Percentiles rank a stretch among this genome's conserved stretches.
Evolutionary conservation across 352 stramenopile species (phyloP).

Genomic region (Achlya hypogyna): DNA sequence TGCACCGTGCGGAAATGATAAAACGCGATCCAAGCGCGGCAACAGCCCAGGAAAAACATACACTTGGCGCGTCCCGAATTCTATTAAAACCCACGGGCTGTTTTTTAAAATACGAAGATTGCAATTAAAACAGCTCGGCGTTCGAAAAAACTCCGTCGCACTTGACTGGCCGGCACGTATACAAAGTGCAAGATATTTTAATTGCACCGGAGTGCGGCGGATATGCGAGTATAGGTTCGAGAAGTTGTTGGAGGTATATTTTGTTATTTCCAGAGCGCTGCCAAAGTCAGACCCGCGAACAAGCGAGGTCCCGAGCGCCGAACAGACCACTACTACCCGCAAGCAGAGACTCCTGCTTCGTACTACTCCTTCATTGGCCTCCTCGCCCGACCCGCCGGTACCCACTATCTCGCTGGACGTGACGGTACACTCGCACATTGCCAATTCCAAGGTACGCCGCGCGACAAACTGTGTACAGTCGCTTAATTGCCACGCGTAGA

Average conservation of each 20-base stretch:
- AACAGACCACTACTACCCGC: too few species aligned
- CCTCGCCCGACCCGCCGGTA: too few species aligned
- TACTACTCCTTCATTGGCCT: too few species aligned
- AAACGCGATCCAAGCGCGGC: too few species aligned
- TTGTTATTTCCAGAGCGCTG: constrained; percentile 6
- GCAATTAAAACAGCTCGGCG: constrained; percentile 2
- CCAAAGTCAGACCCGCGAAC: constrained; percentile 9
- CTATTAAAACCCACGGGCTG: not conserved
- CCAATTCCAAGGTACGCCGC: not conserved
- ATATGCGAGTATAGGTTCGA: constrained; percentile 4
- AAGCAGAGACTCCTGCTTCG: too few species aligned
- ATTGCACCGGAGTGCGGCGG: not conserved
- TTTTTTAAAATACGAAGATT: constrained; percentile 11
- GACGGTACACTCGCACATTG: too few species aligned
- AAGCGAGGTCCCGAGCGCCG: too few species aligned
- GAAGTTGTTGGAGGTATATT: not conserved
- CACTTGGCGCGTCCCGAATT: not conserved
- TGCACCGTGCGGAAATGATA: too few species aligned
- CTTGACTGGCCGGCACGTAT: not conserved
- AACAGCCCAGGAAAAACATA: not conserved
- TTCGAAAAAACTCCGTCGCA: not conserved
- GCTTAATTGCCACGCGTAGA: not conserved
- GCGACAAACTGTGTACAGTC: not conserved
- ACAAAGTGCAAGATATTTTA: constrained; percentile 5
- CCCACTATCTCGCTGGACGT: too few species aligned